Base-by-base conservation (phyloP, 495 filamentous ascomycete species). In the Parathielavia hyrcaniae region DNA sequence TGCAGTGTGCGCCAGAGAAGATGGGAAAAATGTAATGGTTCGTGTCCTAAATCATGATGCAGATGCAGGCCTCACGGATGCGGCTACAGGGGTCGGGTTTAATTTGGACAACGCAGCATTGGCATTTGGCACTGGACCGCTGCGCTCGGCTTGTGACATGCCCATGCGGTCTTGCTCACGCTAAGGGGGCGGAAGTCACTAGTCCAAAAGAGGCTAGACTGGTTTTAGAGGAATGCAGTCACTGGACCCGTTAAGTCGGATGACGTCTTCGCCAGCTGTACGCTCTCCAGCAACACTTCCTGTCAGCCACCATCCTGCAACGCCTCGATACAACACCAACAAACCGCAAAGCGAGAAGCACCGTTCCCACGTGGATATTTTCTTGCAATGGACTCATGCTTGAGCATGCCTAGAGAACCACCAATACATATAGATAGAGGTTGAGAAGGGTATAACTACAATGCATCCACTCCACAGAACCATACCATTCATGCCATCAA, bases 131-230 rank as follows among this genome's bases (percentile, higher is more conserved):
- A n/a, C n/a, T n/a, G n/a, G n/a, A n/a, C n/a, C n/a, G n/a, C n/a
- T n/a, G n/a, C n/a, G n/a, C n/a, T n/a, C 43, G 30, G 53, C 53
- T 55, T 47, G 53, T 55, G 53, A 55, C 43, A 32, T 5, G 17
- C 14, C 34, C 17, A 8, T 16, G 49, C 22, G 19, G 19, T 35
- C 16, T 9, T 38, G 32, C 35, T 22, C 19, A 8, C 6, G 34
- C 17, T 3, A n/a, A 26, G 23, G 32, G 44, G 53, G 45, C 30
- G 11, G 44, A 14, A 46, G 22, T 5, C 43, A 44, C 50, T 59
- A 59, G 41, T 12, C 50, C 43, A 1, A 23, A 54, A 23, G 6
- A 13, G 50, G 57, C 30, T 53, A 53, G 39, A 4, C 39, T 14
- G 16, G 5, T 4, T 19, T 43, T 17, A 0, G 35, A 35, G 22